These are phyloP conservation scores for Paraphoma chrysanthemicola DNA, from an alignment of 2,329 filamentous ascomycete species.

Conservation along the genomic window DNA sequence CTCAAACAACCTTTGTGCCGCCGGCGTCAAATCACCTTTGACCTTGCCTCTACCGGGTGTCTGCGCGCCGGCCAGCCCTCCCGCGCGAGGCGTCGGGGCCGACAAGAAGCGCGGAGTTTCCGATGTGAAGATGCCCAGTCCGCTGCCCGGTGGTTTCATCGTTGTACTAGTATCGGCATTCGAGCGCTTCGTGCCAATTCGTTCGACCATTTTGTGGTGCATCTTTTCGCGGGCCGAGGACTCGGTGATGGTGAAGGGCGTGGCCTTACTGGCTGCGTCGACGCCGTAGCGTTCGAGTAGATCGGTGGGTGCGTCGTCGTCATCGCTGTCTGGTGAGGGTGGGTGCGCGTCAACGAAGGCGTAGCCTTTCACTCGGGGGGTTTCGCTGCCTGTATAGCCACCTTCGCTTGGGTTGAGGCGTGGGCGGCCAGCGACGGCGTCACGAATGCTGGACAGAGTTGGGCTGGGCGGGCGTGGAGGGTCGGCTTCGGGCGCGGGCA, in stretches of 20 bases:
- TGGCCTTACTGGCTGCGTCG: constrained; percentile 15
- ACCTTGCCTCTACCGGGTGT: constrained; percentile 51
- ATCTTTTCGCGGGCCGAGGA: constrained; percentile 79
- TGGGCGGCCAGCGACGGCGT: constrained; percentile 79
- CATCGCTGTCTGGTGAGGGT: constrained; percentile 65
- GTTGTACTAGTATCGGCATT: neutral
- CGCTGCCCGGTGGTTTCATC: constrained; percentile 20
- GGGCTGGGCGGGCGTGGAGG: constrained; percentile 73
- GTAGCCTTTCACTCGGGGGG: constrained; percentile 91
- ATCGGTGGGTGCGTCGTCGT: constrained; percentile 47
- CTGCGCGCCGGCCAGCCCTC: constrained; percentile 59
- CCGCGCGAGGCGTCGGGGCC: constrained; percentile 74
- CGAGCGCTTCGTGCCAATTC: constrained; percentile 24
- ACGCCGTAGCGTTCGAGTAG: constrained; percentile 55
- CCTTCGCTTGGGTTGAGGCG: constrained; percentile 68
- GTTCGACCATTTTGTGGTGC: constrained; percentile 71
- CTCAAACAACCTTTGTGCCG: constrained; percentile 64
- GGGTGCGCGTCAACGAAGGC: constrained; percentile 94
- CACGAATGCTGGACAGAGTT: constrained; percentile 80
- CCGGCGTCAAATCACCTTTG: constrained; percentile 71
- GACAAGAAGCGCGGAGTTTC: constrained; percentile 71
- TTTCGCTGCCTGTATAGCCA: constrained; percentile 72
- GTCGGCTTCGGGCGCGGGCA: constrained; percentile 59
- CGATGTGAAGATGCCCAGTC: constrained; percentile 36
- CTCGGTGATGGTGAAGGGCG: constrained; percentile 76